These are phyloP conservation scores for Lenzites betulinus DNA, from an alignment of 768 basidiomycete species.

Conservation along the genomic window DNA sequence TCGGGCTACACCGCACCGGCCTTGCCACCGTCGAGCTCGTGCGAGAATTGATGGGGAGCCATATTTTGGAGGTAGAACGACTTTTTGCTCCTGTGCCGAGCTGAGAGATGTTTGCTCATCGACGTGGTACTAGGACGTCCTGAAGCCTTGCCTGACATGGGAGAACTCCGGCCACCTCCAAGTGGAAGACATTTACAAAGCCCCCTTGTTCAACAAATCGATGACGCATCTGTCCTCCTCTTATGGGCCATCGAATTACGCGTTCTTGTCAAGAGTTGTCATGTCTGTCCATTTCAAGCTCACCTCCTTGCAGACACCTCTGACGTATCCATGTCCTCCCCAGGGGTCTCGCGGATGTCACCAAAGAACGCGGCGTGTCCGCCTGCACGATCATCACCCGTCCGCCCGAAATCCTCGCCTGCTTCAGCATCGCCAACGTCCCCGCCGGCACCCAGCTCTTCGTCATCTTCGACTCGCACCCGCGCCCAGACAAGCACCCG, in stretches of 20 bases:
- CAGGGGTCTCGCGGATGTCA: background rate
- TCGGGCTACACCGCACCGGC: constrained; percentile 40
- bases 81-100: background rate
- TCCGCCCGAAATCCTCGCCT: constrained; percentile 68
- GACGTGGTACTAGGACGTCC: constrained; percentile 49
- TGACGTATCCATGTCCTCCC: background rate
- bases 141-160: constrained; percentile 60
- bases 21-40: constrained; percentile 34
- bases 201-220: constrained; percentile 50
- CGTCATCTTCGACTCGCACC: constrained; percentile 69
- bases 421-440: constrained; percentile 39
- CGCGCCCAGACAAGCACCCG: constrained; percentile 54
- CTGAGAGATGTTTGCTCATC: too few relatives aligned
- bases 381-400: constrained; percentile 61
- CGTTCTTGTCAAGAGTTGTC: constrained; percentile 40
- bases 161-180: constrained; percentile 53
- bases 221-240: constrained; percentile 38
- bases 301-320: background rate
- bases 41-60: constrained; percentile 35
- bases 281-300: constrained; percentile 19
- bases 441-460: constrained; percentile 39
- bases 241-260: constrained; percentile 41
- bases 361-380: constrained; percentile 23
- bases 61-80: constrained; percentile 39
- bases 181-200: constrained; percentile 50